These are phyloP conservation scores for Komagataea norvegica DNA, from an alignment of 1,139 yeast genomes.

Conservation along the genomic window DNA sequence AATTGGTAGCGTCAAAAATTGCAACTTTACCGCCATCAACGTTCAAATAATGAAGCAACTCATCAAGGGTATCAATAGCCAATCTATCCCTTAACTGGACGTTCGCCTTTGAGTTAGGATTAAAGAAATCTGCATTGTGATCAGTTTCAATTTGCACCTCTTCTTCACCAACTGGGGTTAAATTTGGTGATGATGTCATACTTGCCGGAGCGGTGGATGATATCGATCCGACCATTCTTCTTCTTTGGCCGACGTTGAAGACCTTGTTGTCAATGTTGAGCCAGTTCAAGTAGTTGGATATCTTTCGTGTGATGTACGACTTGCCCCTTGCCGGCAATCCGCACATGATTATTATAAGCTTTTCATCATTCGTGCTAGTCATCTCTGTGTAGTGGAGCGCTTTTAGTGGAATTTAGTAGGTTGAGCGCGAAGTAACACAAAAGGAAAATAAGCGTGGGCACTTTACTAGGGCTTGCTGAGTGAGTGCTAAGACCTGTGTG, in stretches of 20 bases:
- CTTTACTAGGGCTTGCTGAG: too few species aligned
- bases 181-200: constrained; percentile 40
- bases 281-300: constrained; percentile 77
- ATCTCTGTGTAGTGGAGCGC: too few species aligned
- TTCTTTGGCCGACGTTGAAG: constrained; percentile 81
- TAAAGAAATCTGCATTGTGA: constrained; percentile 47
- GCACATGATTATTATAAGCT: constrained; percentile 80
- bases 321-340: constrained; percentile 88
- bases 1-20: constrained; percentile 82
- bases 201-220: background rate
- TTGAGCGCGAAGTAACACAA: too few species aligned
- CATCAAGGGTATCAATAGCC: constrained; percentile 84
- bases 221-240: constrained; percentile 40
- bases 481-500: too few species aligned
- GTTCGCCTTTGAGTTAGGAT: constrained; percentile 59
- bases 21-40: constrained; percentile 81
- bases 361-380: too few species aligned
- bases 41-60: constrained; percentile 63
- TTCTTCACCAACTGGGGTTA: background rate
- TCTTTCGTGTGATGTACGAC: constrained; percentile 75
- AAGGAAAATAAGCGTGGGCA: too few species aligned
- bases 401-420: too few species aligned
- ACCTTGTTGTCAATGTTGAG: constrained; percentile 73
- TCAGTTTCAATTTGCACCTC: constrained; percentile 38
- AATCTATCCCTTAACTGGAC: constrained; percentile 70